A percentile compares a stretch with the other conserved stretches of the same genome.
These are phyloP conservation scores for Camellia lanceoleosa DNA, from an alignment of 148 eudicot species.

Conservation along the genomic window DNA sequence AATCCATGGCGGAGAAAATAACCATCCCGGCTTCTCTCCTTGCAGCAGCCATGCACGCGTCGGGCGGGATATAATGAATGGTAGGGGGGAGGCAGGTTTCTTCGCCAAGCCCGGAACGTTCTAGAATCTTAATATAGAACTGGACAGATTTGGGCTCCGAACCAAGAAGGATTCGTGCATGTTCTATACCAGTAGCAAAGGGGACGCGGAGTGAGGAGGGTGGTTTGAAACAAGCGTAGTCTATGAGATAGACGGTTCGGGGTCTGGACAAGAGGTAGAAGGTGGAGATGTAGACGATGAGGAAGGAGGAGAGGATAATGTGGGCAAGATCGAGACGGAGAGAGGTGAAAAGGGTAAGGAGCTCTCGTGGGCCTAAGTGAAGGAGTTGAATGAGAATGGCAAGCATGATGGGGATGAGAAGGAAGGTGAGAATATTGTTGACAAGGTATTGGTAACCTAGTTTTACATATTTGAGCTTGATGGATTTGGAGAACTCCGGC, in stretches of 20 bases:
- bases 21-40: neutral
- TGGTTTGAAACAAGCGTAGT: neutral
- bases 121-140: neutral
- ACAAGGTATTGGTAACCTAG: neutral
- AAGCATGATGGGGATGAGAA: neutral
- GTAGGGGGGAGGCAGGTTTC: neutral
- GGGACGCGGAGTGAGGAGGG: neutral
- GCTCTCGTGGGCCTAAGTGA: neutral
- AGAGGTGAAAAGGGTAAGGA: neutral
- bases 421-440: neutral
- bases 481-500: neutral
- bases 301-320: neutral
- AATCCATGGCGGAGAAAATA: neutral
- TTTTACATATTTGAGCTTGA: neutral
- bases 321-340: neutral
- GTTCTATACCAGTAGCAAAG: neutral
- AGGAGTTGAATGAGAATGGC: neutral
- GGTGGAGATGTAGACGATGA: neutral
- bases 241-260: neutral
- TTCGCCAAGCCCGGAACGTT: neutral
- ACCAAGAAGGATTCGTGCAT: neutral
- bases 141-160: neutral
- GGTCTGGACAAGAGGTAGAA: neutral
- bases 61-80: neutral
- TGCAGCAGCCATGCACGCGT: neutral